phyloP scores from a whole-genome alignment of 75 land plant genomes.

The Pinus taeda region DNA sequence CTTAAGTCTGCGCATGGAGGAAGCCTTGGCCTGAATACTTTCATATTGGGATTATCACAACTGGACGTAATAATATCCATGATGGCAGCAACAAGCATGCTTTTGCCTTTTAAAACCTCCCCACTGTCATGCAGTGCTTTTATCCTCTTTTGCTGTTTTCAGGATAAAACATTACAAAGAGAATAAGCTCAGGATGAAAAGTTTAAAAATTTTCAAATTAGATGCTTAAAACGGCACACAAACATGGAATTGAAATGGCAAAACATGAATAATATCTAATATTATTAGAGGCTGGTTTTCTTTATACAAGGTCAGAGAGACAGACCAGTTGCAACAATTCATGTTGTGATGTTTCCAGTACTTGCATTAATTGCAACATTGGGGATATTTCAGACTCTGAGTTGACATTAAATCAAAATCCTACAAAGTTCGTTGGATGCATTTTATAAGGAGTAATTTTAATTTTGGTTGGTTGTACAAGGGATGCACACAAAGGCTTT shows the following conservation, averaged over 20 bases:
- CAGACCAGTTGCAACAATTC: background rate
- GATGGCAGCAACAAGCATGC: slow-evolving; percentile 93
- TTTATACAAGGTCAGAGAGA: background rate
- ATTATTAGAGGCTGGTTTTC: background rate
- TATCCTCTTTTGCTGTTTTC: background rate
- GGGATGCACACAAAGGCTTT: background rate
- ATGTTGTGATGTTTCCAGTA: background rate
- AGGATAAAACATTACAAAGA: background rate
- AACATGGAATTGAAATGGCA: background rate
- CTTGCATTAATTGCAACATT: background rate
- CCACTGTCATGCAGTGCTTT: slow-evolving; percentile 8
- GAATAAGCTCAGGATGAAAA: background rate
- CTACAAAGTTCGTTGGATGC: background rate
- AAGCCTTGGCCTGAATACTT: slow-evolving; percentile 54
- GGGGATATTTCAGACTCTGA: background rate
- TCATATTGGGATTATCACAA: slow-evolving; percentile 49
- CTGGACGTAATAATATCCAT: slow-evolving; percentile 93
- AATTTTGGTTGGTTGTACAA: background rate
- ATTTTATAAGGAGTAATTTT: background rate
- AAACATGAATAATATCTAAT: background rate
- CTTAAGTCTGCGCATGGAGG: slow-evolving; percentile 64
- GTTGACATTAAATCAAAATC: background rate
- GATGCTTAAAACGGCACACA: background rate
- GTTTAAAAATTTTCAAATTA: background rate
- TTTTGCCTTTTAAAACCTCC: slow-evolving; percentile 65